These are phyloP conservation scores for Aspergillus sp. DNA, from an alignment of 2,329 filamentous ascomycete genomes.

Conservation along the genomic window DNA sequence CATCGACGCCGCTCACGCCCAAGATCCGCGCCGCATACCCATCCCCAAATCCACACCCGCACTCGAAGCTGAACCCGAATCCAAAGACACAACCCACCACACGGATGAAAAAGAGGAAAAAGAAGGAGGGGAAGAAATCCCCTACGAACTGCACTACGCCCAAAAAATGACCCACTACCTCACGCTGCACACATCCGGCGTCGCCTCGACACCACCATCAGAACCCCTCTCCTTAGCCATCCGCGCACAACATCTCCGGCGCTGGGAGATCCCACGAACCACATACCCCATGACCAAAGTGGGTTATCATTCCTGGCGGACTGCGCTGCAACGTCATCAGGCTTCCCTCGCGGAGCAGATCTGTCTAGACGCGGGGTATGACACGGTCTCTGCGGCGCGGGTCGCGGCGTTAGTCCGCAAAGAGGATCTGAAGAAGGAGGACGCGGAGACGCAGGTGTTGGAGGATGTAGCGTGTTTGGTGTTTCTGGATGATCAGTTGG, in stretches of 20 bases:
- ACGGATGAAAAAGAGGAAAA: not conserved
- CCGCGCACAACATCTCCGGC: constrained; percentile 79
- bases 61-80: too few species aligned
- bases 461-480: constrained; percentile 87
- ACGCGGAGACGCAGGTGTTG: constrained; percentile 63
- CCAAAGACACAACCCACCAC: too few species aligned
- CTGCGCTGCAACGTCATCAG: constrained; percentile 70
- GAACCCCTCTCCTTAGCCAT: constrained; percentile 71
- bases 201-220: constrained; percentile 55
- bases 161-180: constrained; percentile 77
- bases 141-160: constrained; percentile 82
- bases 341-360: constrained; percentile 59
- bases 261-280: constrained; percentile 78
- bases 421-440: constrained; percentile 61
- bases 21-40: constrained; percentile 53
- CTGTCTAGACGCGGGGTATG: constrained; percentile 53
- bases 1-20: constrained; percentile 72
- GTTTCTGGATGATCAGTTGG: constrained; percentile 84
- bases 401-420: constrained; percentile 76
- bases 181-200: constrained; percentile 44
- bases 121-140: constrained; percentile 38
- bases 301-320: constrained; percentile 80
- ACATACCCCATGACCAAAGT: constrained; percentile 71
- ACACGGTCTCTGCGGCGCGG: constrained; percentile 55
- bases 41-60: constrained; percentile 24